These are phyloP conservation scores for Backusella macrospora DNA, from an alignment of 192 early-diverging fungal genomes.

Conservation along the genomic window DNA sequence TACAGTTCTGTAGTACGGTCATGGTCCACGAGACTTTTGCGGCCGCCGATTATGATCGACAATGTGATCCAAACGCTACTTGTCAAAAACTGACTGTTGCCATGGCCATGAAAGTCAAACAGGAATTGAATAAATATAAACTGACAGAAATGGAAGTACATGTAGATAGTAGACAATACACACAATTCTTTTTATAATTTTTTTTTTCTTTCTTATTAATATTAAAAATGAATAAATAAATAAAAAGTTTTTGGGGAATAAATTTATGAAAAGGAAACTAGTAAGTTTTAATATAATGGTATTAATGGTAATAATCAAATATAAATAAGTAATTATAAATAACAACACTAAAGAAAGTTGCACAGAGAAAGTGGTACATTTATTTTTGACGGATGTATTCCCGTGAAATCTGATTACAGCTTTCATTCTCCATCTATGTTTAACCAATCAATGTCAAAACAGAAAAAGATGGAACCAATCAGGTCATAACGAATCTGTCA, in stretches of 20 bases:
- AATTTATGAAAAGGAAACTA: no score
- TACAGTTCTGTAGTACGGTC: slow-evolving; percentile 56
- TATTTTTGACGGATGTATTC: slow-evolving; percentile 5
- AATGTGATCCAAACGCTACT: slow-evolving; percentile 78
- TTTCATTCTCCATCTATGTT: neutral
- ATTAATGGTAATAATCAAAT: neutral
- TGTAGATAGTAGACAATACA: slow-evolving; percentile 70
- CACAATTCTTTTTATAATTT: slow-evolving; percentile 64
- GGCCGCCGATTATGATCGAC: slow-evolving; percentile 84
- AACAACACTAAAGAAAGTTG: neutral
- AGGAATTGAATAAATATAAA: slow-evolving; percentile 96
- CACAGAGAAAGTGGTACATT: neutral
- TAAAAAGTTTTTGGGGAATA: no score
- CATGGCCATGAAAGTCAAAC: slow-evolving; percentile 85
- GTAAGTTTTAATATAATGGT: no score
- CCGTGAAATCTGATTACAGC: neutral
- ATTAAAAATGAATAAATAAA: neutral
- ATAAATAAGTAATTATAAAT: neutral
- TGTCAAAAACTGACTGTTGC: slow-evolving; percentile 82
- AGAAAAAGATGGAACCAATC: neutral
- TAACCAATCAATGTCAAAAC: neutral
- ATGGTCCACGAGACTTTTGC: slow-evolving; percentile 70
- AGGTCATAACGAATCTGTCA: neutral
- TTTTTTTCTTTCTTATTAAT: neutral
- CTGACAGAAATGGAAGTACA: slow-evolving; percentile 90